These are phyloP conservation scores for Sorghum bicolor DNA, from an alignment of 176 grass and related monocot genomes.

Conservation along the genomic window DNA sequence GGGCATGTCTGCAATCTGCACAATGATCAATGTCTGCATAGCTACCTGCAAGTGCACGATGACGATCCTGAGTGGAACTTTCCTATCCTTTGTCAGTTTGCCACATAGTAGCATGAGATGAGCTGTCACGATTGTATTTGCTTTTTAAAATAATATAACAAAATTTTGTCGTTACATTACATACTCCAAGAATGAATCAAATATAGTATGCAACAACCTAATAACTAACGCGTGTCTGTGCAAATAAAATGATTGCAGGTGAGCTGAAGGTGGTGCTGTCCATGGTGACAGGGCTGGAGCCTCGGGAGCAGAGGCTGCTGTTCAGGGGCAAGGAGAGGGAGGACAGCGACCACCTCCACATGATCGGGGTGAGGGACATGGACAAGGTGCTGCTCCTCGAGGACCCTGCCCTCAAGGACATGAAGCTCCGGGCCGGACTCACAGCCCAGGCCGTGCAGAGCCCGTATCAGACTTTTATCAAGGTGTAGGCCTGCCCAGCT, in stretches of 20 bases:
- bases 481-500: background rate
- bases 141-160: background rate
- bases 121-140: background rate
- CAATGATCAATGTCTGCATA: background rate
- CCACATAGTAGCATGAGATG: background rate
- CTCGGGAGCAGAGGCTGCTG: constrained; percentile 78
- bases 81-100: background rate
- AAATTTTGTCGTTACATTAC: background rate
- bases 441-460: background rate
- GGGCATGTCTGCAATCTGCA: constrained; percentile 18
- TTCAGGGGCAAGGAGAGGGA: constrained; percentile 97
- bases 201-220: background rate
- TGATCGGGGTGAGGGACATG: constrained; percentile 78
- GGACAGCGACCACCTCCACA: constrained; percentile 84
- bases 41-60: constrained; percentile 9
- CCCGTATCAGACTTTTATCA: constrained; percentile 20
- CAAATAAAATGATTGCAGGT: constrained; percentile 39
- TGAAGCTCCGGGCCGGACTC: constrained; percentile 43
- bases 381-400: constrained; percentile 89
- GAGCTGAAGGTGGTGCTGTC: constrained; percentile 72
- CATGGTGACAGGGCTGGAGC: constrained; percentile 72
- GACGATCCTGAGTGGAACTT: constrained; percentile 25
- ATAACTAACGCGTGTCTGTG: background rate
- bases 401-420: constrained; percentile 87
- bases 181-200: background rate